Percentiles rank a stretch among this genome's conserved stretches.
These are phyloP conservation scores for Potentilla sterilis DNA, from an alignment of 306 rosid genomes.

Conservation along the genomic window DNA sequence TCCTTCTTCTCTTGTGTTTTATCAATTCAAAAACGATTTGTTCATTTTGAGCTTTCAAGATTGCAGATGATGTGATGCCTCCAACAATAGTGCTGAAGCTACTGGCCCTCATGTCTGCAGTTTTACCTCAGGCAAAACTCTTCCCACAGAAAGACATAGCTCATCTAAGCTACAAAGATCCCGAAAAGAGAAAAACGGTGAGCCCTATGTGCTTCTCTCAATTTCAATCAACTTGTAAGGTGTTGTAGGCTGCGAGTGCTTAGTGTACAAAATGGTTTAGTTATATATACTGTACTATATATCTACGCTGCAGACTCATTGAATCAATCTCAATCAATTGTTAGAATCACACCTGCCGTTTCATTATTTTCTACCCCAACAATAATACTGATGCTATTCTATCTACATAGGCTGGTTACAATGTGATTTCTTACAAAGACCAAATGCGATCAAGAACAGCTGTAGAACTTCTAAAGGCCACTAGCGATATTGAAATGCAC, in stretches of 20 bases:
- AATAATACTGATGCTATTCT: slow-evolving; percentile 6
- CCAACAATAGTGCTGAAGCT: slow-evolving; percentile 51
- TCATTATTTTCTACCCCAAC: not conserved
- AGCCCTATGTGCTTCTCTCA: slow-evolving; percentile 22
- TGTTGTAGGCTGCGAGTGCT: not conserved
- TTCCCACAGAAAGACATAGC: slow-evolving; percentile 53
- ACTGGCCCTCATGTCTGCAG: slow-evolving; percentile 49
- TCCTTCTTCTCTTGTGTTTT: not conserved
- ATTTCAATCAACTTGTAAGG: not conserved
- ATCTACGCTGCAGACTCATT: not conserved
- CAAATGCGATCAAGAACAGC: slow-evolving; percentile 57
- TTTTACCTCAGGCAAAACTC: slow-evolving; percentile 67
- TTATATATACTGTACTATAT: not conserved
- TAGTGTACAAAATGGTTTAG: not conserved
- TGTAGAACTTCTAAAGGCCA: slow-evolving; percentile 56
- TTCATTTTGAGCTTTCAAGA: slow-evolving; percentile 38
- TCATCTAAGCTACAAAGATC: slow-evolving; percentile 57
- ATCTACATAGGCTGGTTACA: slow-evolving; percentile 50
- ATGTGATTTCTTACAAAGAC: slow-evolving; percentile 60
- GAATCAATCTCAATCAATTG: not conserved
- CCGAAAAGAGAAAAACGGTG: slow-evolving; percentile 62
- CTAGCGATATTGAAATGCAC: slow-evolving; percentile 54
- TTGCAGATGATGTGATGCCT: slow-evolving; percentile 65
- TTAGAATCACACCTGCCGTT: not conserved
- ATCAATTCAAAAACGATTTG: not conserved